Conservation (phyloP, 352 stramenopile genomes). For the Globisporangium splendens region DNA sequence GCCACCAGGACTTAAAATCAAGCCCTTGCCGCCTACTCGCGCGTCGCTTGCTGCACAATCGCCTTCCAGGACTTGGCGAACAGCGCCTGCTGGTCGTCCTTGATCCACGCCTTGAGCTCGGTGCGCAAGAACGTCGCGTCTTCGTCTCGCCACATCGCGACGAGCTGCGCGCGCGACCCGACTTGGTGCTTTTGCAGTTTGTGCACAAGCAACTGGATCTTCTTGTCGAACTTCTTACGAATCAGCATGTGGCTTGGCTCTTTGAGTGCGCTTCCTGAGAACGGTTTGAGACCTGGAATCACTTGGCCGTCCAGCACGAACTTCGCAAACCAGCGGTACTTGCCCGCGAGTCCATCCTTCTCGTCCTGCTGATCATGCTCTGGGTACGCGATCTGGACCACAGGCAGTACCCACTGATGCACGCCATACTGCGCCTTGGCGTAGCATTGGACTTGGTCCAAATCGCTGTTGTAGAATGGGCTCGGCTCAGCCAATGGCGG, state of each 20-base stretch:
- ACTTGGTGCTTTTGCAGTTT: constrained; percentile 52
- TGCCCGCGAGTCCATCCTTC: constrained; percentile 38
- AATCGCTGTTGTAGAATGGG: constrained; percentile 49
- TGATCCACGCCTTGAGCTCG: constrained; percentile 60
- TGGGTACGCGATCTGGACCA: constrained; percentile 54
- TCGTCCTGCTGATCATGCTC: constrained; percentile 23
- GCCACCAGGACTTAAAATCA: no score
- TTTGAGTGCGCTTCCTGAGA: constrained; percentile 83
- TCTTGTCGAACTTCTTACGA: constrained; percentile 86
- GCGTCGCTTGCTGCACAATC: constrained; percentile 18
- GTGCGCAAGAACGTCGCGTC: constrained; percentile 46
- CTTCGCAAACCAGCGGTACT: constrained; percentile 83
- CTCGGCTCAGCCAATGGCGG: constrained; percentile 51
- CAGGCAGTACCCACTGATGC: constrained; percentile 63
- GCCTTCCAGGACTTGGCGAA: constrained; percentile 48
- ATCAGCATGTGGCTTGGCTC: constrained; percentile 92
- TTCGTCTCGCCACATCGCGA: constrained; percentile 33
- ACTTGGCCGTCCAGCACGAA: constrained; percentile 75
- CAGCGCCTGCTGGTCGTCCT: constrained; percentile 40
- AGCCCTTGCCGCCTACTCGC: not conserved
- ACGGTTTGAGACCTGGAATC: constrained; percentile 65
- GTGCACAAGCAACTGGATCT: constrained; percentile 73
- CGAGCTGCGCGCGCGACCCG: constrained; percentile 35
- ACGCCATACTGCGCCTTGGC: constrained; percentile 71
- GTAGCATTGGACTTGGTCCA: constrained; percentile 78